These are phyloP conservation scores for Picochlorum sp. DNA, from an alignment of 139 green algal genomes.

Conservation along the genomic window DNA sequence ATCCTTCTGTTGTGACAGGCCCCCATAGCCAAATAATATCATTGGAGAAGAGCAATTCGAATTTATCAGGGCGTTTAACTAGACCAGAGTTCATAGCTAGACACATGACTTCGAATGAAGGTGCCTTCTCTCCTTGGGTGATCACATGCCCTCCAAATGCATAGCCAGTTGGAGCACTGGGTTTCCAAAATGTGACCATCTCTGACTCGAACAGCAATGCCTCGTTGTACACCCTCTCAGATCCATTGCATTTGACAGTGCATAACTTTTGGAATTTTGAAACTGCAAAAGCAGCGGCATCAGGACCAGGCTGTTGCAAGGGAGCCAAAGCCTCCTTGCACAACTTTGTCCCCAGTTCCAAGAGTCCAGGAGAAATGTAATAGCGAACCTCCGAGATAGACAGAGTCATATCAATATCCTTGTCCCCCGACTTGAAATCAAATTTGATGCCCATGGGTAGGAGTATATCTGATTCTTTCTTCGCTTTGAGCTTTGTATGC, in stretches of 20 bases:
- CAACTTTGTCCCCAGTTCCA: slow-evolving; percentile 46
- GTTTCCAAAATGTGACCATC: slow-evolving; percentile 66
- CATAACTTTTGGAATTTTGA: slow-evolving; percentile 2
- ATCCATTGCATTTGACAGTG: neutral
- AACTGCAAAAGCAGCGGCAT: slow-evolving; percentile 39
- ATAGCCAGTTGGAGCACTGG: slow-evolving; percentile 66
- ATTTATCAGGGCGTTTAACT: slow-evolving; percentile 51
- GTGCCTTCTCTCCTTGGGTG: slow-evolving; percentile 35
- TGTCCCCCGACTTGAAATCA: slow-evolving; percentile 21
- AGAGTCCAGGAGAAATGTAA: slow-evolving; percentile 54
- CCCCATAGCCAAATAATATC: slow-evolving; percentile 47
- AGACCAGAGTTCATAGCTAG: slow-evolving; percentile 74
- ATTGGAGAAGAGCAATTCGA: slow-evolving; percentile 14
- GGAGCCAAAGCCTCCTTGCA: slow-evolving; percentile 37
- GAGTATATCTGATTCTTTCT: slow-evolving; percentile 37
- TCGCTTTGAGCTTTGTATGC: slow-evolving; percentile 22
- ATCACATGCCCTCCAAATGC: slow-evolving; percentile 62
- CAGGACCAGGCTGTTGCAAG: slow-evolving; percentile 15
- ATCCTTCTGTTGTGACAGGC: slow-evolving; percentile 58
- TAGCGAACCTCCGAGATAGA: slow-evolving; percentile 36
- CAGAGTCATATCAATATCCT: slow-evolving; percentile 38
- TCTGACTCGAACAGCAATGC: neutral
- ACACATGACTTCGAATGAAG: slow-evolving; percentile 52
- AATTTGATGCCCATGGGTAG: slow-evolving; percentile 38
- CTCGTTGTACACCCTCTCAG: neutral